Evolutionary conservation across 1,284 basidiomycete genomes (phyloP).

Genomic region (Apiotrichum gracile): DNA sequence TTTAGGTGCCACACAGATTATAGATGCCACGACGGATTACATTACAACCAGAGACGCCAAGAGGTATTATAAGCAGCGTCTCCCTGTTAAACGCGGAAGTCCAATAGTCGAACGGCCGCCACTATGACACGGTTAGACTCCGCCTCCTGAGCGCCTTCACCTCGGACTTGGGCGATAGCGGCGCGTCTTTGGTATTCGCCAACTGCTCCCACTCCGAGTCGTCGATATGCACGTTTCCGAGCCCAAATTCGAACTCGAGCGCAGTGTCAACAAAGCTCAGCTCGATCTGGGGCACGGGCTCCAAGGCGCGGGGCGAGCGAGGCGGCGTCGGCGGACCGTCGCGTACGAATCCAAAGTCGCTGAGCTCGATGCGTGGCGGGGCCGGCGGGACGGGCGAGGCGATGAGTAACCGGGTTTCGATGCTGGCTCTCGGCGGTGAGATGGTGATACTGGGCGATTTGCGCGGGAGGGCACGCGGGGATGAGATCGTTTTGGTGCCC

Average conservation of each 20-base stretch:
- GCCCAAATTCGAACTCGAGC: not conserved
- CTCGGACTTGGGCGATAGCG: too few relatives aligned
- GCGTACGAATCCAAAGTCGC: conserved; percentile 4
- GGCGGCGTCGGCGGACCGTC: conserved; percentile 1
- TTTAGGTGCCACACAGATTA: too few relatives aligned
- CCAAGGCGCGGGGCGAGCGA: not conserved
- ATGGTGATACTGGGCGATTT: not conserved
- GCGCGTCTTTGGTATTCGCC: not conserved
- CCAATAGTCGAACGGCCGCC: too few relatives aligned
- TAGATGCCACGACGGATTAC: too few relatives aligned
- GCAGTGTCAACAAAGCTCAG: not conserved
- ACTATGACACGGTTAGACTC: too few relatives aligned
- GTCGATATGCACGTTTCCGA: not conserved
- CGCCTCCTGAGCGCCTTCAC: too few relatives aligned
- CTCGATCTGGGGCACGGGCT: not conserved
- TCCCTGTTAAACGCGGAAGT: too few relatives aligned
- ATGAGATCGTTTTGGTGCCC: not conserved
- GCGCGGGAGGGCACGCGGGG: not conserved
- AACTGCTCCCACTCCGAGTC: not conserved
- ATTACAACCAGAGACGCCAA: too few relatives aligned
- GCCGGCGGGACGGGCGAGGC: not conserved
- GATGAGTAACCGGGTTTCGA: too few relatives aligned
- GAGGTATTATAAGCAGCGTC: too few relatives aligned
- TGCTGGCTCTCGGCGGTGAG: not conserved
- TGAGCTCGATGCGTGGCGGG: not conserved